Conservation (phyloP, 148 eudicot species). For the Vaccinium darrowii region DNA sequence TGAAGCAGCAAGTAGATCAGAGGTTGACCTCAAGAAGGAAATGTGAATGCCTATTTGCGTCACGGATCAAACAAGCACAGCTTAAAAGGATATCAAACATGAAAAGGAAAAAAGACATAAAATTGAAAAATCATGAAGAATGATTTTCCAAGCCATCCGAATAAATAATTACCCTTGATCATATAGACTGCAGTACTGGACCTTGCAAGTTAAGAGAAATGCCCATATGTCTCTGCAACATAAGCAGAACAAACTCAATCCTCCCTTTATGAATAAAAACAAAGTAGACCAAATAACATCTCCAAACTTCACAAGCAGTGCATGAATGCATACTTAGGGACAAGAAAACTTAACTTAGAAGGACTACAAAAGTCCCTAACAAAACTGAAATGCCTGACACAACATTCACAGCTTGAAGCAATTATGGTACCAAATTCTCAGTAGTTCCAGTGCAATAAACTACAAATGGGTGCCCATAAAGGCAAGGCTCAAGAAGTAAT, state of each 20-base stretch:
- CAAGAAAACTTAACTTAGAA: constrained; percentile 11
- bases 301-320: constrained; percentile 4
- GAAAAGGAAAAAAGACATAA: neutral
- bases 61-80: constrained; percentile 9
- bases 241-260: constrained; percentile 13
- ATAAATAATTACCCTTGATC: constrained; percentile 79
- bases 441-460: neutral
- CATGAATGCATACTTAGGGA: neutral
- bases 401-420: neutral
- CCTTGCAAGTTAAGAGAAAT: constrained; percentile 85
- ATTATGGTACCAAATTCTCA: neutral
- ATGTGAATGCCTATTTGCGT: neutral
- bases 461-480: neutral
- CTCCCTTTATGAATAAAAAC: neutral
- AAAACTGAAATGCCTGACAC: neutral
- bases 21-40: neutral
- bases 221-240: constrained; percentile 94
- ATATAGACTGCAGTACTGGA: constrained; percentile 90
- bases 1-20: neutral
- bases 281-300: neutral
- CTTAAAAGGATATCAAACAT: neutral
- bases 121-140: constrained; percentile 9
- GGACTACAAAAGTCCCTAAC: neutral
- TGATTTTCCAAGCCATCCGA: constrained; percentile 7
- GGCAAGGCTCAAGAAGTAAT: constrained; percentile 4